Percentiles rank a stretch among this genome's conserved stretches.
Conservation (phyloP, 2,329 filamentous ascomycete genomes). For the Sclerotinia subarctica region DNA sequence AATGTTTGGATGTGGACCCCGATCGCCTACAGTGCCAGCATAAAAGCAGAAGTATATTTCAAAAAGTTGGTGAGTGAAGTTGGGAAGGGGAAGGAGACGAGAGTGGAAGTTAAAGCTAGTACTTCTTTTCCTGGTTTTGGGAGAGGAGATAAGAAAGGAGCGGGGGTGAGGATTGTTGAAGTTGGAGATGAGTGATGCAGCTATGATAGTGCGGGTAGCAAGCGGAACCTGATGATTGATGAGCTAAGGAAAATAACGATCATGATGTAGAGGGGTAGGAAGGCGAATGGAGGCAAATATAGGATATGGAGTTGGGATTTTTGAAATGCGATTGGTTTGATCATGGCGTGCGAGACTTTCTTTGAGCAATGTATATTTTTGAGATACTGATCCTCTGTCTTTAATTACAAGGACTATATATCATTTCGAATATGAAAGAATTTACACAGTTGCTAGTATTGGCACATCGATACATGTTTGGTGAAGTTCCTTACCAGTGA, state of each 20-base stretch:
- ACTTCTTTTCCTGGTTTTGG: slow-evolving; percentile 4
- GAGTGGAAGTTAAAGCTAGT: slow-evolving; percentile 27
- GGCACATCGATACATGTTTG: not conserved
- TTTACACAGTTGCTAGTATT: not conserved
- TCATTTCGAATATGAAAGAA: not conserved
- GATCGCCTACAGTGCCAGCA: slow-evolving; percentile 76
- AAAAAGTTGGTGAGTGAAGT: slow-evolving; percentile 71
- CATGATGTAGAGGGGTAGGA: not conserved
- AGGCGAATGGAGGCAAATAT: slow-evolving; percentile 6
- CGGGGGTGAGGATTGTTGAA: slow-evolving; percentile 22
- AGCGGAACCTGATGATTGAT: slow-evolving; percentile 9
- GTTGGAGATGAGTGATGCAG: slow-evolving; percentile 18
- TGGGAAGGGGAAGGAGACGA: slow-evolving; percentile 53
- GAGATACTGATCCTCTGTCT: not conserved
- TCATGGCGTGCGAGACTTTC: not conserved
- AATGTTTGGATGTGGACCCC: slow-evolving; percentile 82
- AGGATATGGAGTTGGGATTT: not conserved
- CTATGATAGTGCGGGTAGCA: not conserved
- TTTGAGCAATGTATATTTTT: not conserved
- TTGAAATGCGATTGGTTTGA: not conserved
- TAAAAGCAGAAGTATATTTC: slow-evolving; percentile 81
- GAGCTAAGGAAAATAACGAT: slow-evolving; percentile 12
- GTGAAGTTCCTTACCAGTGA: not conserved
- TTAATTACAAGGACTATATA: not conserved
- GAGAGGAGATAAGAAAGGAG: slow-evolving; percentile 31